Base-by-base conservation (phyloP, 2,329 filamentous ascomycete genomes). In the Coleophoma eucalyptorum region DNA sequence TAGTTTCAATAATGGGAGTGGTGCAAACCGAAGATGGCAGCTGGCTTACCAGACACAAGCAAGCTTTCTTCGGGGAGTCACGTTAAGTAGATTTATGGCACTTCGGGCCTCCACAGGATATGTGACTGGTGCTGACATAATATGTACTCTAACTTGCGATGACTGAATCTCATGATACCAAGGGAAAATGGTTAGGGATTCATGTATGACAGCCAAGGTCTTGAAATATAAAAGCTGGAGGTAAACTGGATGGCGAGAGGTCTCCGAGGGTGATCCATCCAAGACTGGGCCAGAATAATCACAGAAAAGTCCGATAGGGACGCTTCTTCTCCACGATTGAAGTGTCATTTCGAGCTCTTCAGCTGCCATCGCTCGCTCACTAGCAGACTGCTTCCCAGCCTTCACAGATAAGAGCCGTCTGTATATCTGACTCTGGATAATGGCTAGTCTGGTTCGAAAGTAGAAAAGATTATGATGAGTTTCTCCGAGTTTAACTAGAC, bases 361-460 rank as follows among this genome's bases (percentile, higher is more conserved):
- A 15, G 40, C 40, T 18, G n/a, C 40, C 40, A 42, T 42, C 15
- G 20, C 20, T 18, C 40, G 40, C 20, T 42, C 6, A 5, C 15
- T 7, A 42, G 40, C 15, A 20, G 40, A 18, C 20, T 42, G 40
- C 40, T 18, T 15, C 15, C 12, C 15, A 4, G 60, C 62, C 12
- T 53, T 44, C 16, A 54, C 53, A 43, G 50, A 55, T 19, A 49
- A 53, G 3, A 54, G 44, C 20, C 42, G 48, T 48, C 45, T 55
- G 38, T 56, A 56, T 32, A 59, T 55, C 31, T 56, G 54, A 18
- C 55, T 55, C 37, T 61, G 55, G n/a, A 57, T 48, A 31, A 45
- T 56, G 12, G 52, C 51, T 26, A 57, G 21, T 51, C 50, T 43
- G 45, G 43, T 32, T 41, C 45, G 46, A 34, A 51, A 50, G 42